phyloP scores from a whole-genome alignment of 1,284 basidiomycete genomes.

The Tilletia horrida region DNA sequence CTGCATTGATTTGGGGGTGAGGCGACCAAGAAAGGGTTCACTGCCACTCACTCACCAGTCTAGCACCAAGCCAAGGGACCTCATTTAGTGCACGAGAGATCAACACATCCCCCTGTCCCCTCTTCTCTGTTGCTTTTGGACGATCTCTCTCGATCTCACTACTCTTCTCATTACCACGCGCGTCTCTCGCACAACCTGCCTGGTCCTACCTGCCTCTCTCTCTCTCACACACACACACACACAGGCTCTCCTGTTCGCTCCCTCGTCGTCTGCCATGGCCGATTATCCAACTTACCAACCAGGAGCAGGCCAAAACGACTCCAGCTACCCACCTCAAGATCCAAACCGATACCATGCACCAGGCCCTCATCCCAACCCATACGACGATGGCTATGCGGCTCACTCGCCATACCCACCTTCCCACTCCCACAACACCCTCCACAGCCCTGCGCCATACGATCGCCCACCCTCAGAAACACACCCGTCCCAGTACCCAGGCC shows the following conservation, averaged over 20 bases:
- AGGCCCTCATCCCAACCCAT: constrained; percentile 24
- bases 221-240: not conserved
- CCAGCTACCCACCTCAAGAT: constrained; percentile 30
- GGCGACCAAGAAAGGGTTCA: no score
- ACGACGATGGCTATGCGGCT: constrained; percentile 25
- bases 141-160: no score
- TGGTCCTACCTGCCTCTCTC: not conserved
- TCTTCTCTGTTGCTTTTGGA: not conserved
- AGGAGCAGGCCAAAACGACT: constrained; percentile 26
- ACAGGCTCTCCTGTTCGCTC: not conserved
- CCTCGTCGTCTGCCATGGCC: constrained; percentile 8
- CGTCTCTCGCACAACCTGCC: not conserved
- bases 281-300: constrained; percentile 37
- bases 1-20: no score
- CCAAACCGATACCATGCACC: constrained; percentile 24
- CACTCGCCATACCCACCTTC: constrained; percentile 20
- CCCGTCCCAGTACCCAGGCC: constrained; percentile 21
- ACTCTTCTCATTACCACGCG: no score
- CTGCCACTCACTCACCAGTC: no score
- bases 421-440: constrained; percentile 18
- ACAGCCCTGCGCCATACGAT: constrained; percentile 23
- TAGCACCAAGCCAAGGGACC: no score
- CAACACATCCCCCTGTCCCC: no score
- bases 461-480: constrained; percentile 12
- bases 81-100: no score